These are phyloP conservation scores for Verbascum thapsus DNA, from an alignment of 257 asterid species.

Conservation along the genomic window DNA sequence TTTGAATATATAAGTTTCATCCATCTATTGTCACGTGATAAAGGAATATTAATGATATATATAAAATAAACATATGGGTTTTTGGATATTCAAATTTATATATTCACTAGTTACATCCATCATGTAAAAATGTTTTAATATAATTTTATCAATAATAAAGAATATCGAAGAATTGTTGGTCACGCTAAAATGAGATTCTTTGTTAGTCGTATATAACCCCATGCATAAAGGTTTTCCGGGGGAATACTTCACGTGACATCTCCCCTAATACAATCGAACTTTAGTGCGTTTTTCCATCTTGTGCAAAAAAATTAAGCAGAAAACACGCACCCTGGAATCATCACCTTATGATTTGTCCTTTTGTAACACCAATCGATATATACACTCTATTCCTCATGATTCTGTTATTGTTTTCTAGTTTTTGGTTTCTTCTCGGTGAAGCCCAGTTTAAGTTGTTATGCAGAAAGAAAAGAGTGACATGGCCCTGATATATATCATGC, in stretches of 20 bases:
- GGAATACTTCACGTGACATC: conserved; percentile 33
- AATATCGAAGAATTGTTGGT: neutral
- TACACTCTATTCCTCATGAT: neutral
- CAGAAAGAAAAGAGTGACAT: neutral
- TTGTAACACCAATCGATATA: conserved; percentile 20
- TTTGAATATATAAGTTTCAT: too few species aligned
- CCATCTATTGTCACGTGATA: too few species aligned
- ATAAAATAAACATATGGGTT: too few species aligned
- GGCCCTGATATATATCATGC: too few species aligned
- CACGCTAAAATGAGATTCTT: conserved; percentile 4
- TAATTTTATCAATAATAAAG: too few species aligned
- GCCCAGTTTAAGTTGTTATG: conserved; percentile 9
- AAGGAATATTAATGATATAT: too few species aligned
- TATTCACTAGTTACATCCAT: too few species aligned
- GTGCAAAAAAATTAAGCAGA: conserved; percentile 29
- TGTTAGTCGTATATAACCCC: conserved; percentile 4
- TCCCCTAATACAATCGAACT: conserved; percentile 2
- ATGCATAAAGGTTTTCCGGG: neutral
- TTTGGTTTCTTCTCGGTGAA: neutral
- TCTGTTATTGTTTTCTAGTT: conserved; percentile 27
- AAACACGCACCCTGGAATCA: conserved; percentile 35
- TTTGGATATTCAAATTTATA: too few species aligned
- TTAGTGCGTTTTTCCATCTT: conserved; percentile 11
- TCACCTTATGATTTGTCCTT: conserved; percentile 31
- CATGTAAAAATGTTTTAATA: too few species aligned